Evolutionary conservation across 768 basidiomycete species (phyloP), one percentile per base, ranked within the genome.

Genomic region (Trametes coccinea): DNA sequence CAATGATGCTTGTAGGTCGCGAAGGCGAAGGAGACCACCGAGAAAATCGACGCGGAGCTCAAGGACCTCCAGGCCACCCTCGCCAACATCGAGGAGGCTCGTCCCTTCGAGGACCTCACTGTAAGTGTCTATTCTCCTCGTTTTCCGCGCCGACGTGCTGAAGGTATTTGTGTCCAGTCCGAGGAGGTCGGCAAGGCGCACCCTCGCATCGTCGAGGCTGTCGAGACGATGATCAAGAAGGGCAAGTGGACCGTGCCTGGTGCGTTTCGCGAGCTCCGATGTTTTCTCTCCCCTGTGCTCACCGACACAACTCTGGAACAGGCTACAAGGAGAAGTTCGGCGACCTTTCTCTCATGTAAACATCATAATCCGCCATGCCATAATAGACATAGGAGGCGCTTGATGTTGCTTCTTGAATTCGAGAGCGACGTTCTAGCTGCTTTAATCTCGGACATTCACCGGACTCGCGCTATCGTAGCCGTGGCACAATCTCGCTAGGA

Each of bases 181-280:
- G 88, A 90, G 71, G 96, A 99, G 63, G 92, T 98, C 68, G 87
- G 88, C 67, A 82, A 88, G 63, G 96, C 96, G 29, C 90, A 97
- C 77, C 97, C 97, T 16, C 92, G 93, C 75, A 87, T 98, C 75
- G 79, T 82, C 41, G 87, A 97, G 77, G 87, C 90, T 45, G 92
- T 97, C 61, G 93, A 98, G 79, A 90, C 82, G 67, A 96, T 97
- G 94, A 76, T 98, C 65, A 88, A 90, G 85, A 95, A 98, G 80
- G 95, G 95, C 77, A 97, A 98, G 81, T 97, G 93, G 90, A 93
- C 90, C 70, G 95, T 98, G 60, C 96, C 96, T 70, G 95, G 95
- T 89, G 73, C 56, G 81, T 70, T n/a, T 39, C 5, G 13, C 31
- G 33, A 33, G 1, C 11, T 49, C 37, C 50, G 13, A 17, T 58